Evolutionary conservation across 192 early-diverging fungal species (phyloP).

Genomic region (Linnemannia elongata): DNA sequence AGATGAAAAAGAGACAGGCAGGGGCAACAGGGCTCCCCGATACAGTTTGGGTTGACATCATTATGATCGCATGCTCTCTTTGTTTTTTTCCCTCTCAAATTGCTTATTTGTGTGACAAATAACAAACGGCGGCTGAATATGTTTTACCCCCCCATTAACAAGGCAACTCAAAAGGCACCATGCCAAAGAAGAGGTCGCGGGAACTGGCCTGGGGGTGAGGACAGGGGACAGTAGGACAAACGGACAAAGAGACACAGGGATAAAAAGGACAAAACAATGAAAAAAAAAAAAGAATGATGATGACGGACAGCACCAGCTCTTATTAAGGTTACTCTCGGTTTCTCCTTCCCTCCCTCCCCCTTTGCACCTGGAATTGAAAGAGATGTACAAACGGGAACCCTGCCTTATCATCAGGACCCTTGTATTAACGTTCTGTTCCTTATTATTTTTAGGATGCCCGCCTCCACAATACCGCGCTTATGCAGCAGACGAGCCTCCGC

Average conservation of each 20-base stretch:
- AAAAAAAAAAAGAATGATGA: not conserved
- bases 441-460: conserved; percentile 14
- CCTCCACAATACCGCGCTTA: conserved; percentile 38
- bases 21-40: not conserved
- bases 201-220: not conserved
- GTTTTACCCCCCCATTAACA: not conserved
- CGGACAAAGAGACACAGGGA: too few relatives aligned
- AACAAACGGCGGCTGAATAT: not conserved
- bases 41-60: conserved; percentile 24
- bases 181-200: too few relatives aligned
- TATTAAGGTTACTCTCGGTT: not conserved
- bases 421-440: not conserved
- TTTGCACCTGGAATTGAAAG: not conserved
- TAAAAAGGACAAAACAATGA: not conserved
- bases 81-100: not conserved
- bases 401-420: not conserved
- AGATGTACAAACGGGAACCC: not conserved
- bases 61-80: conserved; percentile 2
- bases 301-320: not conserved
- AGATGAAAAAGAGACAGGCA: not conserved
- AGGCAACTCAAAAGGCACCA: not conserved
- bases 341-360: too few relatives aligned
- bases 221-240: too few relatives aligned
- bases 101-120: conserved; percentile 6
- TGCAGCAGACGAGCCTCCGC: conserved; percentile 6